Conservation (phyloP, 352 stramenopile genomes). For the Pythium guiyangense region DNA sequence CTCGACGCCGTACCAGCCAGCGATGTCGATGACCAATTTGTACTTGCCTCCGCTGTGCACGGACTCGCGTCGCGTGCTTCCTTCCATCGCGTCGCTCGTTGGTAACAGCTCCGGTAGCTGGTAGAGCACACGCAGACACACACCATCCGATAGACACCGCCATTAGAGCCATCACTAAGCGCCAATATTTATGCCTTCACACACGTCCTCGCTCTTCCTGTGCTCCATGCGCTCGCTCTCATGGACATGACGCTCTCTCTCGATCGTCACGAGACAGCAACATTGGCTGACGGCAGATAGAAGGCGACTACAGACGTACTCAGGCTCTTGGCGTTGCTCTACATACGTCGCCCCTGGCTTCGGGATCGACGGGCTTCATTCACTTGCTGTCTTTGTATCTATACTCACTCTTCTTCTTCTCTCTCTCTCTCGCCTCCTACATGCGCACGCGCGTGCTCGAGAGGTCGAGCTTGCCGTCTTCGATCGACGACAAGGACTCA, state of each 20-base stretch:
- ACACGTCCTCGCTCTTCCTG: neutral
- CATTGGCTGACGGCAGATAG: neutral
- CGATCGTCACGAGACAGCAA: too few relatives aligned
- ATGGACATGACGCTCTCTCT: too few relatives aligned
- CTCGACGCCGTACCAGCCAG: slow-evolving; percentile 6
- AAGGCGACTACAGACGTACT: too few relatives aligned
- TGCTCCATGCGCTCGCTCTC: too few relatives aligned
- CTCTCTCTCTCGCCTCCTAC: slow-evolving; percentile 10
- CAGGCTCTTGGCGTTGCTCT: too few relatives aligned
- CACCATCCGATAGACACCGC: too few relatives aligned
- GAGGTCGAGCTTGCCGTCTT: slow-evolving; percentile 26
- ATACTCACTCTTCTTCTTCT: neutral
- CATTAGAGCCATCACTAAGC: too few relatives aligned
- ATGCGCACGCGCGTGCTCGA: slow-evolving; percentile 26
- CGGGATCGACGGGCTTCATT: too few relatives aligned
- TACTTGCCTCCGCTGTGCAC: slow-evolving; percentile 31
- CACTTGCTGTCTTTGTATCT: too few relatives aligned
- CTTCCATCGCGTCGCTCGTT: slow-evolving; percentile 53
- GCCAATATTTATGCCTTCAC: neutral
- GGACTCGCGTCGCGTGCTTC: slow-evolving; percentile 32
- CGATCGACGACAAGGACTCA: slow-evolving; percentile 35
- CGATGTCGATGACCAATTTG: neutral
- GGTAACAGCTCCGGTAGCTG: slow-evolving; percentile 11
- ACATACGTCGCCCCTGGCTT: too few relatives aligned
- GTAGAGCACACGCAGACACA: neutral